Evolutionary conservation across 2,329 filamentous ascomycete genomes (phyloP).

Genomic region (Gremmenia infestans): DNA sequence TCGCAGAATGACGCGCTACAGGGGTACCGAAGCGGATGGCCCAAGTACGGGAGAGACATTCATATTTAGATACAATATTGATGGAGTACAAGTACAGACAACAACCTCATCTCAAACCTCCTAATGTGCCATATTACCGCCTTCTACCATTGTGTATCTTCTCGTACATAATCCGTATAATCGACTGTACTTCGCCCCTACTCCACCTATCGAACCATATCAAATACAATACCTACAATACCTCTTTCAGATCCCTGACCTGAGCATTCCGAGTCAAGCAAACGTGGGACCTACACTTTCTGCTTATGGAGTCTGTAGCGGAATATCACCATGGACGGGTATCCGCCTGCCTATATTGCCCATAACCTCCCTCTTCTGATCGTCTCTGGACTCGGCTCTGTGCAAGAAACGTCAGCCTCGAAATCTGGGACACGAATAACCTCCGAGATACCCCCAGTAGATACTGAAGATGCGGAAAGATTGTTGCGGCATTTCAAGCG

Average conservation of each 20-base stretch:
- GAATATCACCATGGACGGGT: conserved; percentile 63
- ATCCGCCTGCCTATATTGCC: conserved; percentile 72
- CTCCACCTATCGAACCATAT: neutral
- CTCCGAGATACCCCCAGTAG: conserved; percentile 66
- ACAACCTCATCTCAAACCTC: neutral
- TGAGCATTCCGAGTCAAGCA: neutral
- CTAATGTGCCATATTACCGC: neutral
- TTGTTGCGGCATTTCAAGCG: conserved; percentile 62
- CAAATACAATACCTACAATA: neutral
- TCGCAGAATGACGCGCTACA: neutral
- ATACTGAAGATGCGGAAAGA: conserved; percentile 57
- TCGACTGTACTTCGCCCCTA: neutral
- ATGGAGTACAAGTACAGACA: no score
- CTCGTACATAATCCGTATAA: neutral
- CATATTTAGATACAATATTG: neutral
- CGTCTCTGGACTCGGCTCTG: conserved; percentile 66
- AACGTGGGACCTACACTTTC: neutral
- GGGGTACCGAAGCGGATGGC: neutral
- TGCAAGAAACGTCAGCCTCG: conserved; percentile 34
- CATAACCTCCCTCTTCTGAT: conserved; percentile 84
- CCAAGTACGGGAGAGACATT: neutral
- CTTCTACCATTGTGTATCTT: neutral
- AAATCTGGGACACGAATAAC: conserved; percentile 50
- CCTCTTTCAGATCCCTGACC: neutral
- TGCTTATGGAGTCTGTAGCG: conserved; percentile 27